Percentiles rank a stretch among this genome's conserved stretches.
phyloP scores from a whole-genome alignment of 148 eudicot species.

The Camellia sinensis region DNA sequence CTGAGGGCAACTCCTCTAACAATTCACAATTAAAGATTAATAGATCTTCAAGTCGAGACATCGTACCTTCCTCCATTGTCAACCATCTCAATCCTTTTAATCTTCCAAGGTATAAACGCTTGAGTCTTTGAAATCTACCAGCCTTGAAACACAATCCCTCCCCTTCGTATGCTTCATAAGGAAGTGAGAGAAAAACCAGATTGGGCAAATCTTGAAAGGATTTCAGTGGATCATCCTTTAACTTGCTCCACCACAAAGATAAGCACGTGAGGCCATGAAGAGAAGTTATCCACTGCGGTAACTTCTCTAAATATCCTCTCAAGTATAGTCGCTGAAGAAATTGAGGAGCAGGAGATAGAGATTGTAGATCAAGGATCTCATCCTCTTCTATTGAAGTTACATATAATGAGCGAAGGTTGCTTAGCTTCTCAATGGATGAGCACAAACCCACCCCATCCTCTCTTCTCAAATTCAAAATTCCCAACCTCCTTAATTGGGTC shows the following conservation, averaged over 20 bases:
- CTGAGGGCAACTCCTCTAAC: neutral
- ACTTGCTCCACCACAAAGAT: too few relatives aligned
- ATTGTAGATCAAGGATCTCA: neutral
- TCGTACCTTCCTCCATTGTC: slow-evolving; percentile 15
- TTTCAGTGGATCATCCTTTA: neutral
- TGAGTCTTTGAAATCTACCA: slow-evolving; percentile 13
- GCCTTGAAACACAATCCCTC: slow-evolving; percentile 14
- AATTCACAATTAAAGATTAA: neutral
- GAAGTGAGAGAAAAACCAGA: neutral
- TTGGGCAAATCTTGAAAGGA: slow-evolving; percentile 11
- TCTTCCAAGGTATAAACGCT: neutral
- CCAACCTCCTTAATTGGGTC: neutral
- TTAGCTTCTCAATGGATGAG: neutral
- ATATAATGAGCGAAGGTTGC: neutral
- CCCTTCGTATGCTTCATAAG: slow-evolving; percentile 3
- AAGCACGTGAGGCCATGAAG: neutral
- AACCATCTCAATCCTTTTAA: neutral
- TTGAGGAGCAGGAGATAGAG: neutral
- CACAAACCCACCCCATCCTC: neutral
- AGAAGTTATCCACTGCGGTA: neutral
- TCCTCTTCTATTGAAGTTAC: neutral
- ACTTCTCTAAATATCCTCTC: neutral
- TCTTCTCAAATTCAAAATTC: neutral
- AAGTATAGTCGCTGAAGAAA: neutral
- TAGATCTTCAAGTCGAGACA: slow-evolving; percentile 8